These are phyloP conservation scores for Willaertia magna DNA, from an alignment of 208 protist genomes.

Conservation along the genomic window DNA sequence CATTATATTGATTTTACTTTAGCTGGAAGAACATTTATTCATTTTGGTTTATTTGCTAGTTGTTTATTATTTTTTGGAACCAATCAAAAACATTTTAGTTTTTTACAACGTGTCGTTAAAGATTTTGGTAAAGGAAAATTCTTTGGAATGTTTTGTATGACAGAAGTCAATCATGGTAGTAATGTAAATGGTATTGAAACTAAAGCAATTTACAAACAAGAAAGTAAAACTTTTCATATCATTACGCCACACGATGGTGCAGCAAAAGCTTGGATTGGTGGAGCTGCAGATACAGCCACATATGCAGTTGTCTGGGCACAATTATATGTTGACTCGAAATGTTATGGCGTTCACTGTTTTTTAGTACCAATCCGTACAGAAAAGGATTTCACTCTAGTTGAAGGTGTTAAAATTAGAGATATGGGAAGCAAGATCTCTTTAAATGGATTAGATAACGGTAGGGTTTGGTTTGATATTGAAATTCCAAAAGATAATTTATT, in stretches of 20 bases:
- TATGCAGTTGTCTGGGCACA: conserved; percentile 25
- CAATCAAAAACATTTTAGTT: not conserved
- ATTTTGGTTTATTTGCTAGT: not conserved
- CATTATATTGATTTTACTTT: not conserved
- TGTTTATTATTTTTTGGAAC: not conserved
- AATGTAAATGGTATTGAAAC: conserved; percentile 34
- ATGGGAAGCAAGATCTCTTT: conserved; percentile 2
- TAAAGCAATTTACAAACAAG: conserved; percentile 22
- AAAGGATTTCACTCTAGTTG: conserved; percentile 13
- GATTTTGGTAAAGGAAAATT: conserved; percentile 8
- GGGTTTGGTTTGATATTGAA: conserved; percentile 15
- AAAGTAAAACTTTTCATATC: conserved; percentile 16
- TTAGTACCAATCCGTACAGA: conserved; percentile 24
- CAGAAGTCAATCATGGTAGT: conserved; percentile 29
- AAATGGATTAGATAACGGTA: conserved; percentile 8
- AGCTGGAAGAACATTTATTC: not conserved
- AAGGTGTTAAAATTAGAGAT: conserved; percentile 4
- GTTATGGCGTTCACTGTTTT: conserved; percentile 24
- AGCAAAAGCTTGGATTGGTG: conserved; percentile 29
- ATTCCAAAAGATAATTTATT: conserved; percentile 22
- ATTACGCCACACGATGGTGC: conserved; percentile 20
- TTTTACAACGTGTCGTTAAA: not conserved
- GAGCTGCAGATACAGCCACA: not conserved
- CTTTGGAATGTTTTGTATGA: conserved; percentile 28
- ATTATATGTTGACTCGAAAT: conserved; percentile 18